Conservation (phyloP, 176 grass and related monocot species). For the Carex pumila region DNA sequence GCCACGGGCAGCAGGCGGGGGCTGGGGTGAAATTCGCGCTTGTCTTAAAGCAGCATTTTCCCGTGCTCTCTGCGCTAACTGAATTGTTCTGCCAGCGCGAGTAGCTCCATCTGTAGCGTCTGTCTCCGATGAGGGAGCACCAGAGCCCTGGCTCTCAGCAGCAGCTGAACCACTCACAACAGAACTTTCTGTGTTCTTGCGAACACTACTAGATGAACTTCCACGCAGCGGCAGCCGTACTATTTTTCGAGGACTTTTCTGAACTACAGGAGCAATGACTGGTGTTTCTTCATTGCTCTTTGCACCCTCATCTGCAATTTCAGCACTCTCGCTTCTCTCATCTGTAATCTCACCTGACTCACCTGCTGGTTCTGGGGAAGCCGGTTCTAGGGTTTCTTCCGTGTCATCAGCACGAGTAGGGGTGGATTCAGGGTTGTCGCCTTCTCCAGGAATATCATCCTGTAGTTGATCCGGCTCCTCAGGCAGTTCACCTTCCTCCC, state of each 20-base stretch:
- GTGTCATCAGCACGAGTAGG: constrained; percentile 35
- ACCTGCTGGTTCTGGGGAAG: constrained; percentile 35
- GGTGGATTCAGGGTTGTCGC: constrained; percentile 22
- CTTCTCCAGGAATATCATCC: constrained; percentile 32
- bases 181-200: constrained; percentile 34
- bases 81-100: constrained; percentile 51
- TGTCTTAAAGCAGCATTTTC: constrained; percentile 44
- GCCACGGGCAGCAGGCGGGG: constrained; percentile 24
- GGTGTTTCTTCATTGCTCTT: constrained; percentile 33
- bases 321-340: constrained; percentile 31
- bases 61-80: constrained; percentile 39
- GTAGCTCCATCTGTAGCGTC: constrained; percentile 6
- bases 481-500: constrained; percentile 68
- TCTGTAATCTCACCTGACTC: constrained; percentile 45
- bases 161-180: constrained; percentile 29
- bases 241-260: constrained; percentile 1
- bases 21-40: constrained; percentile 24
- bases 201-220: constrained; percentile 17
- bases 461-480: constrained; percentile 60
- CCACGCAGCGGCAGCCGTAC: constrained; percentile 29
- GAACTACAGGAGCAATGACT: neutral
- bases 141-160: constrained; percentile 30
- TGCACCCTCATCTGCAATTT: constrained; percentile 29
- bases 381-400: constrained; percentile 23
- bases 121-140: constrained; percentile 13